Conservation (phyloP, 2,329 filamentous ascomycete species). For the Cytospora chrysosperma region DNA sequence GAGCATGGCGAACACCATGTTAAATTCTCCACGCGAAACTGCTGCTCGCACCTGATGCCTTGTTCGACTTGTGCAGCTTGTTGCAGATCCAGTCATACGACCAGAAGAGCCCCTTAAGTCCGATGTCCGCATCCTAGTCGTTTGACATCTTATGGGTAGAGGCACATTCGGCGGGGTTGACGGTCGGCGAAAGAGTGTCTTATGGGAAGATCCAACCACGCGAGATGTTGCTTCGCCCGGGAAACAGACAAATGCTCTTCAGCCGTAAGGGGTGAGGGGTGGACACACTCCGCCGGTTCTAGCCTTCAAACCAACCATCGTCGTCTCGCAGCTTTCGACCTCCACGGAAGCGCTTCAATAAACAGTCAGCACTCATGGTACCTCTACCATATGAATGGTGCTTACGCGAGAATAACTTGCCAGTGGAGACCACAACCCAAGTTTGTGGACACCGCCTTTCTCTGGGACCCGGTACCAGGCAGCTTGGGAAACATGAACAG, state of each 20-base stretch:
- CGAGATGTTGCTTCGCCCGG: background rate
- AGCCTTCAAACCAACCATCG: background rate
- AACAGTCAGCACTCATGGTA: too few relatives aligned
- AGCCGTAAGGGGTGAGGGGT: background rate
- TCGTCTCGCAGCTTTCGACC: too few relatives aligned
- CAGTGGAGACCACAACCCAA: background rate
- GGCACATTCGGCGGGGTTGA: background rate
- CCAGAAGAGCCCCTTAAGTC: background rate
- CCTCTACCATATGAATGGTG: background rate
- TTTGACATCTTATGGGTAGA: background rate
- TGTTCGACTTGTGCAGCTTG: background rate
- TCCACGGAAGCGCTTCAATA: too few relatives aligned
- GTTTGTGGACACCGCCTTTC: background rate
- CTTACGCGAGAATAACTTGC: background rate
- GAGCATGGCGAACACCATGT: background rate
- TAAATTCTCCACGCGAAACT: background rate
- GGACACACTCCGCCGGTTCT: too few relatives aligned
- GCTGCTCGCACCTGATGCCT: background rate
- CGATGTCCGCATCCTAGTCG: background rate
- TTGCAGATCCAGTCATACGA: background rate
- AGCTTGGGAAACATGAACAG: background rate
- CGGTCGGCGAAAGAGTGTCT: background rate
- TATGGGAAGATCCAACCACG: background rate
- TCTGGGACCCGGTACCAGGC: background rate
- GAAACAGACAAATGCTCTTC: background rate